Evolutionary conservation across 2,329 filamentous ascomycete species (phyloP).

Genomic region (Arthroderma uncinatum): DNA sequence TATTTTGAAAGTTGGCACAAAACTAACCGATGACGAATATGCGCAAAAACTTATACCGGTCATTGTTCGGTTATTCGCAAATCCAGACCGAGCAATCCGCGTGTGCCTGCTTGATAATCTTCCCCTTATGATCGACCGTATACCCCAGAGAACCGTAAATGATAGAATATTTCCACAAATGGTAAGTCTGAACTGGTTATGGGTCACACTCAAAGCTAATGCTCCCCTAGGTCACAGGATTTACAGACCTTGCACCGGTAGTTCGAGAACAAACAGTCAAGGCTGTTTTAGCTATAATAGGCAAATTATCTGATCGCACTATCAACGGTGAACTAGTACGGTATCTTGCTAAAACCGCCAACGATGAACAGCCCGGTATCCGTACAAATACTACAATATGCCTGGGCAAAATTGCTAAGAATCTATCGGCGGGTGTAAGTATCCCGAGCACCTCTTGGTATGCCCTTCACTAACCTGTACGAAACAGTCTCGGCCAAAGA

Average conservation of each 20-base stretch:
- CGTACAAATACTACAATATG: conserved; percentile 97
- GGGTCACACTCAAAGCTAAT: conserved; percentile 10
- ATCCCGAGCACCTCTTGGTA: neutral
- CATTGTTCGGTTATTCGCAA: conserved; percentile 74
- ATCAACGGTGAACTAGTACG: conserved; percentile 88
- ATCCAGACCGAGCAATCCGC: conserved; percentile 81
- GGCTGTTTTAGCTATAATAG: conserved; percentile 74
- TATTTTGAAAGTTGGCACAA: conserved; percentile 81
- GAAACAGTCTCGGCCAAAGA: conserved; percentile 64
- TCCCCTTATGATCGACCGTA: conserved; percentile 78
- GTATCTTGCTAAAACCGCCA: conserved; percentile 87
- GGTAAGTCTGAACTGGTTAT: conserved; percentile 38
- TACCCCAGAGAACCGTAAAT: conserved; percentile 80
- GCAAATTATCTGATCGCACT: conserved; percentile 80
- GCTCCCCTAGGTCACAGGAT: conserved; percentile 65
- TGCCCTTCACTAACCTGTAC: conserved; percentile 19
- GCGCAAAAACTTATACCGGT: conserved; percentile 73
- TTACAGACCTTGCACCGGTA: conserved; percentile 80
- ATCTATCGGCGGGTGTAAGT: conserved; percentile 55
- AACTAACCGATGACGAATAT: conserved; percentile 82
- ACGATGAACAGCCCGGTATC: conserved; percentile 94
- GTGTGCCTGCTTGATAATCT: conserved; percentile 85
- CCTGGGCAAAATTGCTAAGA: conserved; percentile 86
- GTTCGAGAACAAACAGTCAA: conserved; percentile 95
- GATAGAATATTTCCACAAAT: conserved; percentile 95